phyloP scores from a whole-genome alignment of 352 stramenopile species.

The Phytophthora cactorum region DNA sequence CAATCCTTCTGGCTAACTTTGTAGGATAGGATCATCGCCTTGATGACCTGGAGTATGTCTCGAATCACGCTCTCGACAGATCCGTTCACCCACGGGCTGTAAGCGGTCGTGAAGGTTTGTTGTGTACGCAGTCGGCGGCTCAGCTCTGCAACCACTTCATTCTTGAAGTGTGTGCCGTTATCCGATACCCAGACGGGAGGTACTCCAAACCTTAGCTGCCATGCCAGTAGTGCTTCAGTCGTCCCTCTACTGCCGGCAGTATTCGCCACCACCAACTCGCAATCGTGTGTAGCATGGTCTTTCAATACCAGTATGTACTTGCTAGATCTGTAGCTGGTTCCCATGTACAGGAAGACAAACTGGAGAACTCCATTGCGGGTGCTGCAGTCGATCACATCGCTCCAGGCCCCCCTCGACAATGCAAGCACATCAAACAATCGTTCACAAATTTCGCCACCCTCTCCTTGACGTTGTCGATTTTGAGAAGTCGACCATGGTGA shows the following conservation, averaged over 20 bases:
- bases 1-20: slow-evolving; percentile 25
- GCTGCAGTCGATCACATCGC: background rate
- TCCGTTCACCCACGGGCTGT: slow-evolving; percentile 42
- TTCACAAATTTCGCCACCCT: background rate
- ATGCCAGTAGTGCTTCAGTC: slow-evolving; percentile 23
- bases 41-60: slow-evolving; percentile 35
- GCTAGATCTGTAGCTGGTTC: background rate
- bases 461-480: background rate
- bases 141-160: slow-evolving; percentile 21
- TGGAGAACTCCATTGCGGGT: background rate
- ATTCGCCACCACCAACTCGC: background rate
- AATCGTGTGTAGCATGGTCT: background rate
- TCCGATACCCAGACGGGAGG: slow-evolving; percentile 28
- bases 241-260: background rate
- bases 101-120: slow-evolving; percentile 32
- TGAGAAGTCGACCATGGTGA: background rate
- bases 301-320: background rate
- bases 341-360: background rate
- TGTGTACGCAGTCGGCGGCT: slow-evolving; percentile 14
- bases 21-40: slow-evolving; percentile 21
- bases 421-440: background rate
- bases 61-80: slow-evolving; percentile 36
- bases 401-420: slow-evolving; percentile 1
- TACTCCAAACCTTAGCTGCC: slow-evolving; percentile 28
- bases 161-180: too few relatives aligned